Evolutionary conservation across 2,329 filamentous ascomycete species (phyloP).

Genomic region (Fusarium keratoplasticum): DNA sequence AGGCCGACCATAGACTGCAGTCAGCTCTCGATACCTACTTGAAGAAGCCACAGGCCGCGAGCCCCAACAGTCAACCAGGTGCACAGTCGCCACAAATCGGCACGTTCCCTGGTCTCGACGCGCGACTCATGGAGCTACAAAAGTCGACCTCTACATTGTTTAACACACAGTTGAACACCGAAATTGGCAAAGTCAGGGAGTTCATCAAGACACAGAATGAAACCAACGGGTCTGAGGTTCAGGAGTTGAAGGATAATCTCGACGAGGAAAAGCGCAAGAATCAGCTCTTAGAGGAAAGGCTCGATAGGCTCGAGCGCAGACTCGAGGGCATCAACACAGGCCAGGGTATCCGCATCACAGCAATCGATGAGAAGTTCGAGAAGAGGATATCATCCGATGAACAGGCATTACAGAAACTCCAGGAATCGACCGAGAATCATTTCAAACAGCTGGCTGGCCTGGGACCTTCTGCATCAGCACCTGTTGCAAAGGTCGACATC

Average conservation of each 20-base stretch:
- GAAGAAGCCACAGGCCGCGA: not conserved
- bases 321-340: constrained; percentile 33
- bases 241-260: constrained; percentile 21
- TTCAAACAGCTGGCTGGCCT: not conserved
- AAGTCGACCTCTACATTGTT: constrained; percentile 5
- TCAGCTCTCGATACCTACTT: constrained; percentile 5
- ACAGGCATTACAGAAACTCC: not conserved
- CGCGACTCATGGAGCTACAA: constrained; percentile 10
- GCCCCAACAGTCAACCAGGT: constrained; percentile 3
- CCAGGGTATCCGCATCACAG: not conserved
- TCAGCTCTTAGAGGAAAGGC: constrained; percentile 21
- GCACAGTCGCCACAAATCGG: not conserved
- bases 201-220: not conserved
- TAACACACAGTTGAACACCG: constrained; percentile 12
- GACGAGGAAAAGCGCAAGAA: constrained; percentile 26
- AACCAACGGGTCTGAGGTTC: constrained; percentile 10
- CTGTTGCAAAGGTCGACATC: not conserved
- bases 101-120: not conserved
- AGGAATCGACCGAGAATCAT: not conserved
- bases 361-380: constrained; percentile 10
- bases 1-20: constrained; percentile 18
- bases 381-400: not conserved
- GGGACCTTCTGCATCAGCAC: not conserved
- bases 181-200: constrained; percentile 29
- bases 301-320: constrained; percentile 40